Base-by-base conservation (phyloP, 2,329 filamentous ascomycete species). In the Arthrobotrys conoides region DNA sequence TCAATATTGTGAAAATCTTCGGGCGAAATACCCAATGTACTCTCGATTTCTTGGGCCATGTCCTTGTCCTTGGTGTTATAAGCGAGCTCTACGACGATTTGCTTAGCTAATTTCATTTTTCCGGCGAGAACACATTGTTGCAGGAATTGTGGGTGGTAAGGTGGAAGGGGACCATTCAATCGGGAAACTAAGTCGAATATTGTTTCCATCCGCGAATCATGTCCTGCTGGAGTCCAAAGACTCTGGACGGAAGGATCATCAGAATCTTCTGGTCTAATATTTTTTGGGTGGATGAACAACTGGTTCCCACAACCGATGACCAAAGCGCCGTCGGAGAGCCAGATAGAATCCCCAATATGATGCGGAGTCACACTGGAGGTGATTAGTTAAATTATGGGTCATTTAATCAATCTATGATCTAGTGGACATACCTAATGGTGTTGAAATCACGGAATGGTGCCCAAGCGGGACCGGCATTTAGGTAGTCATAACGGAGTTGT, bases 291-390 rank as follows among this genome's bases (percentile, higher is more conserved):
- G 5, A 97, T 87, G 83, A 97, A 94, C 12, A 99, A 87, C 83
- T 97, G 94, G 83, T 97, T 97, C 0, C 96, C 96, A 6, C 94
- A 90, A 0, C 94, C 94, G 71, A 98, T 91, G 5, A 97, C 91
- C 12, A 99, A 87, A 82, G 94, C 91, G 0, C 94, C 95, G 82
- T 92, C 91, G 30, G 91, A 90, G 12, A 97, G 86, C 96, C 96
- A 99, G 16, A 93, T 93, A 0, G 94, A 96, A 83, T 97, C 94
- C 1, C 94, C 94, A 64, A 97, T 97, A 0, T 93, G 92, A 83
- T 97, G 93, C 30, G 94, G 93, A 12, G 94, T 97, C 44, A 94
- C 86, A 76, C 71, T 80, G 33, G 5, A 6, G 18, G 1, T 24
- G 10, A 24, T 79, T 69, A 71, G 51, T 16, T 18, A 24, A 38